A percentile compares a stretch with the other conserved stretches of the same genome.
phyloP scores from a whole-genome alignment of 306 rosid species.

The Dryas drummondii region DNA sequence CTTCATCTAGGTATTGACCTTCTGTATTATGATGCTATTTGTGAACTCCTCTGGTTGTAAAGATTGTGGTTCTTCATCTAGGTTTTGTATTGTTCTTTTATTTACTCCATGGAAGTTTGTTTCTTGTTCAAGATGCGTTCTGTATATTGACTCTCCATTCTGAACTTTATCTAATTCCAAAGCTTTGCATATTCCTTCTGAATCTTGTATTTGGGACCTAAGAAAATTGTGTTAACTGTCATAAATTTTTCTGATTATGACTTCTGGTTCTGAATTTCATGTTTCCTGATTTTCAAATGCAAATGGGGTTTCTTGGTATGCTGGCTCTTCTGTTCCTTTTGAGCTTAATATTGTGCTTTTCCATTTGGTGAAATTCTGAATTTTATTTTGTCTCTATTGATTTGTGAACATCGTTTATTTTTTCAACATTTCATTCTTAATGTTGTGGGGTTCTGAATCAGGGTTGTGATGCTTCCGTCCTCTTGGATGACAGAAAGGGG shows the following conservation, averaged over 20 bases:
- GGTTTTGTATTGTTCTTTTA: too few species aligned
- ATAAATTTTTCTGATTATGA: not conserved
- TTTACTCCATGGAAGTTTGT: too few species aligned
- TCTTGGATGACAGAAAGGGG: constrained; percentile 50
- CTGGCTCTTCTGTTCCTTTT: not conserved
- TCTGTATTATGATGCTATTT: not conserved
- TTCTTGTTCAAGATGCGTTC: too few species aligned
- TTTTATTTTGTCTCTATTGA: not conserved
- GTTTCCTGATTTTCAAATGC: too few species aligned
- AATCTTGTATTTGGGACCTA: too few species aligned
- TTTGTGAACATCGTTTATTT: not conserved
- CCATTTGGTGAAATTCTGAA: not conserved
- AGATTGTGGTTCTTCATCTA: too few species aligned
- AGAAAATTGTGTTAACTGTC: too few species aligned
- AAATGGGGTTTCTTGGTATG: too few species aligned
- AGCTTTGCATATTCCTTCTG: too few species aligned
- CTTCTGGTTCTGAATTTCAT: not conserved
- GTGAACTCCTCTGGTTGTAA: not conserved
- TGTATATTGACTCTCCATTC: too few species aligned
- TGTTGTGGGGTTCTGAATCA: constrained; percentile 10
- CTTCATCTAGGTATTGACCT: too few species aligned
- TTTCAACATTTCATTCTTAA: not conserved
- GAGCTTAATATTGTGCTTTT: not conserved
- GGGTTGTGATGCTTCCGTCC: constrained; percentile 55
- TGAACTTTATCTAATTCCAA: too few species aligned